A percentile compares a stretch with the other conserved stretches of the same genome.
phyloP scores from a whole-genome alignment of 345 rosid genomes.

The Arabidopsis thaliana region TAIR10.1 NC_003076.8:9515001-9515500 shows the following conservation, averaged over 20 bases:
- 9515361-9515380: slow-evolving; percentile 82
- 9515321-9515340: slow-evolving; percentile 39
- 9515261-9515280: slow-evolving; percentile 48
- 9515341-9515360: slow-evolving; percentile 27
- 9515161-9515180: background rate
- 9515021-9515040: slow-evolving; percentile 91
- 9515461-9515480: slow-evolving; percentile 64
- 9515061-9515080: slow-evolving; percentile 79
- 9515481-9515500: slow-evolving; percentile 81
- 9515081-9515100: slow-evolving; percentile 85
- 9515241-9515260: slow-evolving; percentile 85
- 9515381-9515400: slow-evolving; percentile 49
- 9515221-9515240: slow-evolving; percentile 93
- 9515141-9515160: background rate
- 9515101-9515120: slow-evolving; percentile 17
- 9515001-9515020: slow-evolving; percentile 75
- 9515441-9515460: slow-evolving; percentile 33
- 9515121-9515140: background rate
- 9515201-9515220: slow-evolving; percentile 91
- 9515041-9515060: slow-evolving; percentile 79
- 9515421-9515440: slow-evolving; percentile 38
- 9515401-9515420: slow-evolving; percentile 21
- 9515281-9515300: background rate
- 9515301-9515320: background rate
- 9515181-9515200: slow-evolving; percentile 90